These are phyloP conservation scores for Aquilaria agallochum DNA, from an alignment of 441 rosid genomes.

Conservation along the genomic window DNA sequence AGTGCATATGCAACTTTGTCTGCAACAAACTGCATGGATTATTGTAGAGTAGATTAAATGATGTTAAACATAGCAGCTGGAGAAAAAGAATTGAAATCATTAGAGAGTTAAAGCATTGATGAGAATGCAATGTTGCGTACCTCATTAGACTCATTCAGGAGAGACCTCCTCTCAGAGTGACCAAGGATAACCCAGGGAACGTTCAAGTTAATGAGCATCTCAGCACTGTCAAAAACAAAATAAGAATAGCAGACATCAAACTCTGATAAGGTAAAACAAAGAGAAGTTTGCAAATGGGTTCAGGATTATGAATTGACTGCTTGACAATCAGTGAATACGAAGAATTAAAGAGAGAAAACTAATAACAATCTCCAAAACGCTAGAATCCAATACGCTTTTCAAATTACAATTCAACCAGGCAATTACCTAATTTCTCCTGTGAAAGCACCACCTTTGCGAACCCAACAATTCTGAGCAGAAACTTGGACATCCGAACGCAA, in stretches of 20 bases:
- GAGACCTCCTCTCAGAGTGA: slow-evolving; percentile 65
- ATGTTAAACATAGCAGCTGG: slow-evolving; percentile 1
- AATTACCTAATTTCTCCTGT: slow-evolving; percentile 66
- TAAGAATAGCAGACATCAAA: neutral
- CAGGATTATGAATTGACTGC: neutral
- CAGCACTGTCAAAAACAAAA: slow-evolving; percentile 37
- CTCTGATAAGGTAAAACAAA: slow-evolving; percentile 2
- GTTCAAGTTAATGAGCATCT: slow-evolving; percentile 60
- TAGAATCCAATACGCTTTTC: neutral
- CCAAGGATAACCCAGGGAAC: slow-evolving; percentile 71
- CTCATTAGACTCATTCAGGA: slow-evolving; percentile 52
- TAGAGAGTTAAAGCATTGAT: neutral
- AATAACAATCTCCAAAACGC: neutral
- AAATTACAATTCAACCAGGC: slow-evolving; percentile 4
- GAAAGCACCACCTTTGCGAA: slow-evolving; percentile 68
- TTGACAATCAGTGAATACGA: neutral
- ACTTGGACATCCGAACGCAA: slow-evolving; percentile 56
- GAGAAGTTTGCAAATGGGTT: neutral
- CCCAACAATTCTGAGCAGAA: slow-evolving; percentile 82
- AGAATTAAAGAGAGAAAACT: neutral
- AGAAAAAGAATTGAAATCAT: neutral
- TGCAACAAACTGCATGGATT: slow-evolving; percentile 56
- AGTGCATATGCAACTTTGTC: slow-evolving; percentile 70
- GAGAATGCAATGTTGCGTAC: slow-evolving; percentile 17
- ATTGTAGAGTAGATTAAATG: neutral